Evolutionary conservation across 2,329 filamentous ascomycete genomes (phyloP).

Genomic region (Trichoderma breve): DNA sequence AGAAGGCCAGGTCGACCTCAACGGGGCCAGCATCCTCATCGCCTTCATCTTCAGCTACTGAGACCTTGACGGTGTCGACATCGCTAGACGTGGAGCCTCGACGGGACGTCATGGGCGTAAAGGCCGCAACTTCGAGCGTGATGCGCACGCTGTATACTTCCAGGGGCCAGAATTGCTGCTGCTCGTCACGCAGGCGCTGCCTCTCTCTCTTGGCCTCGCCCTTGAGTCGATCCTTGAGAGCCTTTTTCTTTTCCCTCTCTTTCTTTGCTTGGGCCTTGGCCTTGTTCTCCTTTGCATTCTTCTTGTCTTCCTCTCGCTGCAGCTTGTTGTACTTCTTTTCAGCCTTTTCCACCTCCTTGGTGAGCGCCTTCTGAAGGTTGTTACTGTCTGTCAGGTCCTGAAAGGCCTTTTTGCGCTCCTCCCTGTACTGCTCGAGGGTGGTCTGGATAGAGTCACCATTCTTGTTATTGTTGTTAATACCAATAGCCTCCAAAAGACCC

Average conservation of each 20-base stretch:
- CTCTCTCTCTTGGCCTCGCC: slow-evolving; percentile 44
- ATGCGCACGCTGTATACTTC: slow-evolving; percentile 48
- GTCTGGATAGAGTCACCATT: slow-evolving; percentile 36
- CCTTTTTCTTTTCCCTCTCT: slow-evolving; percentile 36
- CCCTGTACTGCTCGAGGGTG: slow-evolving; percentile 41
- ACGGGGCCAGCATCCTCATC: slow-evolving; percentile 18
- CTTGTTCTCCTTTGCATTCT: slow-evolving; percentile 30
- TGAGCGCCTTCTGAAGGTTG: slow-evolving; percentile 33
- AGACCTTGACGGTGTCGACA: slow-evolving; percentile 43
- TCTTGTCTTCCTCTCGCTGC: slow-evolving; percentile 28
- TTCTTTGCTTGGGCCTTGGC: slow-evolving; percentile 35
- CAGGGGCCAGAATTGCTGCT: slow-evolving; percentile 48
- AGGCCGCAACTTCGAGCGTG: slow-evolving; percentile 44
- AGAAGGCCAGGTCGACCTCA: slow-evolving; percentile 50
- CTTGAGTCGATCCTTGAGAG: slow-evolving; percentile 37
- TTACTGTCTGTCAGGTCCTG: slow-evolving; percentile 39
- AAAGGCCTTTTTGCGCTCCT: slow-evolving; percentile 43
- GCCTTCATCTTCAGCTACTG: slow-evolving; percentile 19
- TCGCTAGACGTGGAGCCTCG: slow-evolving; percentile 53
- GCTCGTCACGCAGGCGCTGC: slow-evolving; percentile 42
- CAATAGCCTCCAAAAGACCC: slow-evolving; percentile 41
- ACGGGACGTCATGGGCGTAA: slow-evolving; percentile 46
- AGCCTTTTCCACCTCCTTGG: slow-evolving; percentile 32
- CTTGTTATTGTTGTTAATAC: slow-evolving; percentile 39
- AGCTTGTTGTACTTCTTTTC: slow-evolving; percentile 36